Evolutionary conservation across 116 monocot genomes (phyloP), one percentile per base, ranked within the genome.

Genomic region (Thalassia testudinum): DNA sequence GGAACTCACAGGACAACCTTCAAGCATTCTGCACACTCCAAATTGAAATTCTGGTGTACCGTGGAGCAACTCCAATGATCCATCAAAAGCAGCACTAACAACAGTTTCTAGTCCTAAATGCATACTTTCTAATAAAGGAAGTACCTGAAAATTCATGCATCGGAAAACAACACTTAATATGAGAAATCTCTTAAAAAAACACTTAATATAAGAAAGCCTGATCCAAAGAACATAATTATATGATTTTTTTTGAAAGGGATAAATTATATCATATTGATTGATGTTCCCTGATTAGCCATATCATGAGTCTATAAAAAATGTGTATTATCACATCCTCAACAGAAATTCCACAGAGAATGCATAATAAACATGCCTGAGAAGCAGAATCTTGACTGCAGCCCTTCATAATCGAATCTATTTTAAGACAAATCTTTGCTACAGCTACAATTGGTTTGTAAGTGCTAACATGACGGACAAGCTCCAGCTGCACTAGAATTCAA

Each of bases 91-190:
- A 50, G 82, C 67, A 79, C 43, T 52, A 25, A 89, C 62, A 48
- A 85, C 70, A 34, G 77, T 72, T 71, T 97, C 97, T 28, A 97
- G 72, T 24, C 79, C 89, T 14, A 77, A 56, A 27, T 89, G 79
- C 62, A 75, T 58, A 58, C 85, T 79, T 79, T 97, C 97, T 63
- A 97, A 50, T 58, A 89, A 58, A 28, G 65, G 68, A 48, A 77
- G 21, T 37, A 67, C 79, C 97, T 97, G 71, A 29, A 43, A 62
- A n/a, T 45, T 20, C 45, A 45, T 45, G 19, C 45, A 45, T 45
- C 4, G 10, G 15, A 45, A 20, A 14, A 8, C 40, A 7, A 40
- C 40, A 40, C 11, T 40, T 7, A 14, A 40, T 40, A 14, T 40
- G 7, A 40, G 7, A 14, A 7, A 8, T 40, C 14, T 8, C 7